Evolutionary conservation across 73 alveolate species (phyloP).

Genomic region (Symbiodinium pilosum): DNA sequence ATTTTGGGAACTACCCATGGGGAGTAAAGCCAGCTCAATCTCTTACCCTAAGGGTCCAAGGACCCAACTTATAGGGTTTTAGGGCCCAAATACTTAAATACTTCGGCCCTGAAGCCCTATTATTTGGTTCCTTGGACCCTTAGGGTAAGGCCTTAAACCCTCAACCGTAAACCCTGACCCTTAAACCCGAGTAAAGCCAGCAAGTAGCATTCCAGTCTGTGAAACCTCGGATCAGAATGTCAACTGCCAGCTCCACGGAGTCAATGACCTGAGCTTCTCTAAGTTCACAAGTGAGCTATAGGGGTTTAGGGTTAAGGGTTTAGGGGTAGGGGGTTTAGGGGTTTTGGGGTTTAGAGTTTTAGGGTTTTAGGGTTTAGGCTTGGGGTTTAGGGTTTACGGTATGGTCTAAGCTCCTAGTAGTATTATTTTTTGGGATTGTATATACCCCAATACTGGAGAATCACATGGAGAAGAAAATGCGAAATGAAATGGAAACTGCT

Average conservation of each 20-base stretch:
- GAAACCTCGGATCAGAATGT: conserved; percentile 29
- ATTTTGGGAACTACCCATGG: too few relatives aligned
- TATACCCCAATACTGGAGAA: too few relatives aligned
- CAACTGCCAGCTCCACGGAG: conserved; percentile 41
- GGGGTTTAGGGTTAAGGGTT: neutral
- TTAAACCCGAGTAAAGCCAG: neutral
- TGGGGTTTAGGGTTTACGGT: neutral
- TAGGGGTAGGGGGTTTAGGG: neutral
- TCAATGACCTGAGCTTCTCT: conserved; percentile 11
- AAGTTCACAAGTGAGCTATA: neutral
- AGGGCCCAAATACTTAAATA: too few relatives aligned
- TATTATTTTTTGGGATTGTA: too few relatives aligned
- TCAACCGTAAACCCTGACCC: neutral
- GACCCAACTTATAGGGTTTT: too few relatives aligned
- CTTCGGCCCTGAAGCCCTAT: too few relatives aligned
- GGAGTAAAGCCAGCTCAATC: too few relatives aligned
- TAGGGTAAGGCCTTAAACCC: neutral
- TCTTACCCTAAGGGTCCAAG: too few relatives aligned
- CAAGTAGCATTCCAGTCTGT: conserved; percentile 1
- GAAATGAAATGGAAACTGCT: too few relatives aligned
- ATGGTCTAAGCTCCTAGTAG: too few relatives aligned
- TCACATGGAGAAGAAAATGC: too few relatives aligned
- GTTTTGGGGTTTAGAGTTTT: neutral
- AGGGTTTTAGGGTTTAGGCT: neutral
- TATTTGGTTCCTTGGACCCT: too few relatives aligned